phyloP scores from a whole-genome alignment of 202 grass and related monocot species.

The Hordeum pubiflorum region DNA sequence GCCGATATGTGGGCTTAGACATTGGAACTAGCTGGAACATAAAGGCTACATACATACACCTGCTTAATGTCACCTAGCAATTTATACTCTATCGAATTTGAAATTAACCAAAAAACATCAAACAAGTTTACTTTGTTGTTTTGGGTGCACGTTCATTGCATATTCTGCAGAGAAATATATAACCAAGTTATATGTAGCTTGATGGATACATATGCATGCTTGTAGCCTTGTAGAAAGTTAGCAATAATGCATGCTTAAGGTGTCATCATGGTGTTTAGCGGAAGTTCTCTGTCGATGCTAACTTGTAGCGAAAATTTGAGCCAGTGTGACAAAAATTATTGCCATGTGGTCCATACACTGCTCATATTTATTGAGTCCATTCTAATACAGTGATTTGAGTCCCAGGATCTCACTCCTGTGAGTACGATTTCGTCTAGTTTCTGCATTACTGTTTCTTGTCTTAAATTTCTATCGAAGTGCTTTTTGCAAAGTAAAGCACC shows the following conservation, averaged over 20 bases:
- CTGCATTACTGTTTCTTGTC: background rate
- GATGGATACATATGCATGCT: background rate
- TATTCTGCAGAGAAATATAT: background rate
- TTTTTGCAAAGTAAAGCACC: background rate
- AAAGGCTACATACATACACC: background rate
- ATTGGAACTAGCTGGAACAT: constrained; percentile 18
- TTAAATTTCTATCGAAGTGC: background rate
- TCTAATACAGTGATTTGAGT: background rate
- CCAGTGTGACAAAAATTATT: background rate
- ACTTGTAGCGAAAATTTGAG: background rate
- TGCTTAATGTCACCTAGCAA: background rate
- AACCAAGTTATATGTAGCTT: background rate
- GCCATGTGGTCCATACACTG: background rate
- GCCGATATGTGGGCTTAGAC: background rate
- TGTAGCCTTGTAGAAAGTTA: background rate
- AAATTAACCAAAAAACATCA: background rate
- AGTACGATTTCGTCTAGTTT: background rate
- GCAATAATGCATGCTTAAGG: background rate
- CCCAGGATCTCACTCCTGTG: background rate
- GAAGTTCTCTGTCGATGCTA: background rate
- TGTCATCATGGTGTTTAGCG: background rate
- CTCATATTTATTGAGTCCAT: background rate
- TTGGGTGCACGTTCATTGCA: background rate
- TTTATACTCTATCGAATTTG: constrained; percentile 8
- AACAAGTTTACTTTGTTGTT: background rate